Conservation (phyloP, 2,329 filamentous ascomycete genomes). For the Microcyclospora pomicola region DNA sequence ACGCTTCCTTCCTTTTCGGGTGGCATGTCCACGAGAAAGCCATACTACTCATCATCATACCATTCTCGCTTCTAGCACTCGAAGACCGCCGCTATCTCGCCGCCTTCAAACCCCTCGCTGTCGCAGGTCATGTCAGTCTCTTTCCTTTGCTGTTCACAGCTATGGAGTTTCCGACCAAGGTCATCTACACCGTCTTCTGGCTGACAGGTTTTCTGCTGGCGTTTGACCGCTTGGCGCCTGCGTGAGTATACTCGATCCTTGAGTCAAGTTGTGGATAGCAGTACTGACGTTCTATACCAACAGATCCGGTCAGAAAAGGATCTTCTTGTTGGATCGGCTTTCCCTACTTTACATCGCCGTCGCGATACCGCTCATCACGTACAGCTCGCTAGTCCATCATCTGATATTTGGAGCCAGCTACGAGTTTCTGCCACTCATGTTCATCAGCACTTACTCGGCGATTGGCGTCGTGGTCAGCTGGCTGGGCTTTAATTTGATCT, state of each 20-base stretch:
- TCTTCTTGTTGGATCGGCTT: conserved; percentile 85
- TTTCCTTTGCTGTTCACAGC: conserved; percentile 89
- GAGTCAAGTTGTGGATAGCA: too few relatives aligned
- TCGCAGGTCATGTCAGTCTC: conserved; percentile 86
- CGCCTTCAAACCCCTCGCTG: conserved; percentile 80
- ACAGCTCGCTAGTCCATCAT: conserved; percentile 73
- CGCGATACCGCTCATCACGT: conserved; percentile 76
- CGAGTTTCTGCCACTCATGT: conserved; percentile 92
- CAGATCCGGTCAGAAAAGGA: conserved; percentile 57
- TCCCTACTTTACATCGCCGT: conserved; percentile 79
- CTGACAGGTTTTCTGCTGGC: conserved; percentile 69
- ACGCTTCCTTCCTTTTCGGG: conserved; percentile 91
- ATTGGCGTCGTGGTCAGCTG: conserved; percentile 93
- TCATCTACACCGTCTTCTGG: conserved; percentile 85
- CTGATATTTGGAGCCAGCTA: conserved; percentile 69
- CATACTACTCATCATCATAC: conserved; percentile 83
- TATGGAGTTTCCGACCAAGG: conserved; percentile 88
- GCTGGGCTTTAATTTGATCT: conserved; percentile 87
- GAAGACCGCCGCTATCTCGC: conserved; percentile 81
- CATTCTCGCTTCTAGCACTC: conserved; percentile 83
- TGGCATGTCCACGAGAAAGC: conserved; percentile 99
- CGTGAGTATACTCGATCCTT: conserved; percentile 30
- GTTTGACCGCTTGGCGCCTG: conserved; percentile 79
- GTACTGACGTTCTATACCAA: conserved; percentile 2
- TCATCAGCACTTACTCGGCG: conserved; percentile 87